These are phyloP conservation scores for Umbelopsis isabellina DNA, from an alignment of 192 early-diverging fungal genomes.

Conservation along the genomic window DNA sequence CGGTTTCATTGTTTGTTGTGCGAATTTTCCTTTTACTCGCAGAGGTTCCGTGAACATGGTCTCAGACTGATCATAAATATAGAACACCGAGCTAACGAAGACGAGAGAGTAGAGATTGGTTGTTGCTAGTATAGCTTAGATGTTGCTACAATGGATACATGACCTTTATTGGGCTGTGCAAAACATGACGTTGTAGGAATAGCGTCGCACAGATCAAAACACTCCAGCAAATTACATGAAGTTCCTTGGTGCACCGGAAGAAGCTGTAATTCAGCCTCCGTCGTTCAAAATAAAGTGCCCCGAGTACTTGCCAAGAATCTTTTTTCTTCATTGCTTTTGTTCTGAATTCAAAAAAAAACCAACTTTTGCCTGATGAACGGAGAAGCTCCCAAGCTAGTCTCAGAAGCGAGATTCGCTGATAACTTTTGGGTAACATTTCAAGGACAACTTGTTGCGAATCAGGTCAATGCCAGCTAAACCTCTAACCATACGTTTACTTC, in stretches of 20 bases:
- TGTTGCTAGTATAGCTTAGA: no score
- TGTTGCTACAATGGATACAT: no score
- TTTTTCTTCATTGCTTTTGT: not conserved
- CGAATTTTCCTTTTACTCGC: no score
- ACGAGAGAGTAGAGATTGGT: no score
- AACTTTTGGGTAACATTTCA: constrained; percentile 14
- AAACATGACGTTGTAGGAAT: constrained; percentile 2
- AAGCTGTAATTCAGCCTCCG: constrained; percentile 5
- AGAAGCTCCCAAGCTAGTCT: not conserved
- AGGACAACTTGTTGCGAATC: not conserved
- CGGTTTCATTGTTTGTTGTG: no score
- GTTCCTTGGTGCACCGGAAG: not conserved
- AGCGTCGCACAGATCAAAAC: not conserved
- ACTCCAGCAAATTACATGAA: not conserved
- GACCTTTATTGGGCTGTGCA: not conserved
- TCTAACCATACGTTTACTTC: not conserved
- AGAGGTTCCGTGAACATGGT: no score
- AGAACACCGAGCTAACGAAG: no score
- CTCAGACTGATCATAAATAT: no score
- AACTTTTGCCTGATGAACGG: constrained; percentile 1
- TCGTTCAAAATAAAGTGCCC: not conserved
- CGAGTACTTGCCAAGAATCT: constrained; percentile 17
- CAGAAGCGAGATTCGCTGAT: constrained; percentile 10
- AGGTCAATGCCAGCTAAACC: not conserved
- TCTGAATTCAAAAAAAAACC: not conserved